Evolutionary conservation across 1,139 yeast genomes (phyloP).

Genomic region (Lodderomyces metapsilosis): DNA sequence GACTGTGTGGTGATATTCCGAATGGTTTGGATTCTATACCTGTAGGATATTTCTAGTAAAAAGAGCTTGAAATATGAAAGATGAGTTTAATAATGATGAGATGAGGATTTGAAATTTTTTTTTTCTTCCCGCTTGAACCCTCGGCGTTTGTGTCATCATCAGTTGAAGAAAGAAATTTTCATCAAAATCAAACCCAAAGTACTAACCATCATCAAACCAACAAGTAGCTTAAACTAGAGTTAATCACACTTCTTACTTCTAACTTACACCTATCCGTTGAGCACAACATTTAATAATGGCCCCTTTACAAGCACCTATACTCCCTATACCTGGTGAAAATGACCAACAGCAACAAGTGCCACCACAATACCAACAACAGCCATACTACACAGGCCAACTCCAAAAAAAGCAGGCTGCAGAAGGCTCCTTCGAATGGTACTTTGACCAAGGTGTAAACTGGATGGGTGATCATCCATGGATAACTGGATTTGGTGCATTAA

Average conservation of each 20-base stretch:
- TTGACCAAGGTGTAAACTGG: constrained; percentile 61
- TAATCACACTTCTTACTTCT: no score
- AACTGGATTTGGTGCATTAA: constrained; percentile 68
- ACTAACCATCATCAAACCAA: background rate
- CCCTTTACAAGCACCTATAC: constrained; percentile 53
- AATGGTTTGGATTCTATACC: no score
- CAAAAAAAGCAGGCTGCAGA: constrained; percentile 43
- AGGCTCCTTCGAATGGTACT: constrained; percentile 62
- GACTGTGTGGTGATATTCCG: constrained; percentile 1
- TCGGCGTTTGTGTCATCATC: background rate
- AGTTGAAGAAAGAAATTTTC: background rate
- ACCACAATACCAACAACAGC: constrained; percentile 19
- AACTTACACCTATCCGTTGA: no score
- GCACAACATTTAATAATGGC: no score
- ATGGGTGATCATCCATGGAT: constrained; percentile 77
- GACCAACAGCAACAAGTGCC: constrained; percentile 19
- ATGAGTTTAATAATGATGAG: no score
- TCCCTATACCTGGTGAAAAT: constrained; percentile 59
- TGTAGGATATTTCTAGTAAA: no score
- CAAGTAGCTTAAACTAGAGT: background rate
- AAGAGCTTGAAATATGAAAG: no score
- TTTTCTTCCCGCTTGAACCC: background rate
- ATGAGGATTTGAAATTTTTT: background rate
- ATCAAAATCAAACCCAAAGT: background rate
- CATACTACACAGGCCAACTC: constrained; percentile 40